Conservation (phyloP, 2,329 filamentous ascomycete species). For the Neopestalotiopsis clavispora region DNA sequence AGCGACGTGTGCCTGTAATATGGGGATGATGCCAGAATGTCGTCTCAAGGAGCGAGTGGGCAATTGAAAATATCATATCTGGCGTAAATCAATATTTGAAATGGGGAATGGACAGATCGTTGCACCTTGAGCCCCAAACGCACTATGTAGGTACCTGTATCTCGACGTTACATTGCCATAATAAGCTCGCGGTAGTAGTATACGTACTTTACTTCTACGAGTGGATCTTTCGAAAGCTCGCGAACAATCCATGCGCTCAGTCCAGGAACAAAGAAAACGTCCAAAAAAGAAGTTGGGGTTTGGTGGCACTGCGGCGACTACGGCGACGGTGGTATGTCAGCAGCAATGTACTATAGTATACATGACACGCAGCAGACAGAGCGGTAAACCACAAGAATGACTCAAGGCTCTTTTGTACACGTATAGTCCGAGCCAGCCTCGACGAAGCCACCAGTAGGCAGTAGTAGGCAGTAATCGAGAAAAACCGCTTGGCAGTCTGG, state of each 20-base stretch:
- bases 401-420: background rate
- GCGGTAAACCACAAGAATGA: background rate
- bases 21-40: too few species aligned
- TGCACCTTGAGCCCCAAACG: too few species aligned
- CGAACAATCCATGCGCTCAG: slow-evolving; percentile 11
- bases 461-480: background rate
- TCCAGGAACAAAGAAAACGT: background rate
- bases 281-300: background rate
- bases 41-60: too few species aligned
- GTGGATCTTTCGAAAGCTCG: slow-evolving; percentile 11
- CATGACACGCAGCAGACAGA: background rate
- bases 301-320: background rate
- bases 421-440: background rate
- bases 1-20: too few species aligned
- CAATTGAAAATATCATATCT: too few species aligned
- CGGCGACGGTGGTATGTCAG: background rate
- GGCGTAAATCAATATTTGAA: too few species aligned
- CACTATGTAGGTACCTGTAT: too few species aligned
- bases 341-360: background rate
- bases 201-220: background rate
- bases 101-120: too few species aligned
- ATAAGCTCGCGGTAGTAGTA: background rate
- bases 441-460: background rate
- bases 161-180: background rate
- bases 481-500: too few species aligned